phyloP scores from a whole-genome alignment of 2,329 filamentous ascomycete species.

The Paraphoma sp. region DNA sequence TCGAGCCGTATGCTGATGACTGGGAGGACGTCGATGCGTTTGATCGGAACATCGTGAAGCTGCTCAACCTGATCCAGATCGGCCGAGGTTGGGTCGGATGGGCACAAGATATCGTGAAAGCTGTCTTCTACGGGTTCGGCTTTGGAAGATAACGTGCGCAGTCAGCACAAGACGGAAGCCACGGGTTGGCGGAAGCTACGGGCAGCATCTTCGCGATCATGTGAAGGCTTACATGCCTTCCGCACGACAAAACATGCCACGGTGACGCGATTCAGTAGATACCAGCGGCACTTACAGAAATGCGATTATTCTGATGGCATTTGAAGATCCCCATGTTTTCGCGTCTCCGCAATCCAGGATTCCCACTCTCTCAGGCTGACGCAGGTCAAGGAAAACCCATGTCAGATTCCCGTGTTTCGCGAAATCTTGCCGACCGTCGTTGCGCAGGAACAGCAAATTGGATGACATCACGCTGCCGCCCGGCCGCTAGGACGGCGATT shows the following conservation, averaged over 20 bases:
- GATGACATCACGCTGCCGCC: conserved; percentile 3
- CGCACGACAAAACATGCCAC: not conserved
- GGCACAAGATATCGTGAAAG: conserved; percentile 48
- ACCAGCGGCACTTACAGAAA: not conserved
- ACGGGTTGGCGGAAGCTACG: not conserved
- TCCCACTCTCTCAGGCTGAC: not conserved
- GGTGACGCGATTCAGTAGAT: not conserved
- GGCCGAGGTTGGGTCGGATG: conserved; percentile 63
- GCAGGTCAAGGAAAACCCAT: not conserved
- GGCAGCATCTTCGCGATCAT: not conserved
- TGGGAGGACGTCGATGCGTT: conserved; percentile 65
- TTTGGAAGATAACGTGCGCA: conserved; percentile 12
- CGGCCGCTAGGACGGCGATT: conserved; percentile 3
- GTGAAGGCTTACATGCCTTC: not conserved
- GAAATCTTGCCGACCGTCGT: not conserved
- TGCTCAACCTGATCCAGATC: conserved; percentile 60
- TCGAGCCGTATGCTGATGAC: conserved; percentile 68
- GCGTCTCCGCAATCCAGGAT: not conserved
- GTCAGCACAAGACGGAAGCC: not conserved
- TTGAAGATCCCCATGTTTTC: not conserved
- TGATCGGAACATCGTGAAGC: conserved; percentile 58
- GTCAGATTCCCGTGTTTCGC: not conserved
- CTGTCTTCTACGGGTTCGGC: conserved; percentile 33
- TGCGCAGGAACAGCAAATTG: not conserved
- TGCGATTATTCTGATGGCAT: not conserved